Percentiles rank a stretch among this genome's conserved stretches.
Conservation (phyloP, 768 basidiomycete genomes). For the Termitomyces sp. region DNA sequence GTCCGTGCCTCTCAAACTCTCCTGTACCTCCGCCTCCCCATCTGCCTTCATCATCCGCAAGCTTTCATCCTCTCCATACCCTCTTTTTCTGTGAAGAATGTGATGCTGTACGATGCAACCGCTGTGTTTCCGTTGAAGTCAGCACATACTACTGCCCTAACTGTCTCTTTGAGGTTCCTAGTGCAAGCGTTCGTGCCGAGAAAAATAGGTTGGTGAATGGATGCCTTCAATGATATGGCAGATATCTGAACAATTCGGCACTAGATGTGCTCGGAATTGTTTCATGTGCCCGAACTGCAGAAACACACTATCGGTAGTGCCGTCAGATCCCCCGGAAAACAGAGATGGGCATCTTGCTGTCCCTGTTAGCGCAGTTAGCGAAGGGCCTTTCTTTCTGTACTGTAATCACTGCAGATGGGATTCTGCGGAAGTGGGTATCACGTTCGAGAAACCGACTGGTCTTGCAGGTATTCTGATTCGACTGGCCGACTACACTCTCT, state of each 20-base stretch:
- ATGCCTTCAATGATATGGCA: background rate
- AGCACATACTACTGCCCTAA: conserved; percentile 98
- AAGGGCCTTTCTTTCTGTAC: conserved; percentile 87
- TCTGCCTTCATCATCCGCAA: conserved; percentile 71
- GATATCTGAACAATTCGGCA: conserved; percentile 11
- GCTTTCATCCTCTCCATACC: conserved; percentile 78
- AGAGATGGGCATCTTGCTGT: conserved; percentile 54
- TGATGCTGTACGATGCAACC: conserved; percentile 90
- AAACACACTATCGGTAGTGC: conserved; percentile 88
- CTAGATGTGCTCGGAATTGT: conserved; percentile 95
- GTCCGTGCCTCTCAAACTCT: conserved; percentile 63
- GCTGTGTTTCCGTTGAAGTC: conserved; percentile 90
- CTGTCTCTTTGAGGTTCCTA: conserved; percentile 97
- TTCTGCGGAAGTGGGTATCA: conserved; percentile 85
- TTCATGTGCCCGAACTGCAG: conserved; percentile 94
- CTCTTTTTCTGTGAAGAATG: conserved; percentile 99
- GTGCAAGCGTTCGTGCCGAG: conserved; percentile 96
- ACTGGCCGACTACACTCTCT: conserved; percentile 1
- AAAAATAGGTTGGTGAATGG: conserved; percentile 73
- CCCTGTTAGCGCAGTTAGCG: conserved; percentile 60
- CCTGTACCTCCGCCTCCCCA: conserved; percentile 71
- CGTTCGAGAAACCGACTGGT: conserved; percentile 95
- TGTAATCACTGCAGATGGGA: conserved; percentile 97
- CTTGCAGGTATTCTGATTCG: conserved; percentile 68
- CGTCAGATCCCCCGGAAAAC: conserved; percentile 75